Conservation (phyloP, 805 yeast species). For the Diddensiella santjacobensis region DNA sequence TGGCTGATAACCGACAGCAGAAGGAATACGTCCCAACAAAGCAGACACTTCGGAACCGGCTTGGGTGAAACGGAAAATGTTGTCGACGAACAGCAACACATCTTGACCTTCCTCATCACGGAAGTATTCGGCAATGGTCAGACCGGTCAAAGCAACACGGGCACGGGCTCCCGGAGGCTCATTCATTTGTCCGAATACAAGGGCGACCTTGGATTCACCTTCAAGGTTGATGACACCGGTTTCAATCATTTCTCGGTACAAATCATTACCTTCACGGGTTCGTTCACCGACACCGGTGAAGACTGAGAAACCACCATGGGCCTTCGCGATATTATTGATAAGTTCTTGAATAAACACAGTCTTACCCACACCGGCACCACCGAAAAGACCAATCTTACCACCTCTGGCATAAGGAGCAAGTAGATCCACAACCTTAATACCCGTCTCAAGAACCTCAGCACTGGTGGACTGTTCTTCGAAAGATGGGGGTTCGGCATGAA, state of each 20-base stretch:
- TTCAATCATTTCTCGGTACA: constrained; percentile 99
- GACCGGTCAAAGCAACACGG: constrained; percentile 99
- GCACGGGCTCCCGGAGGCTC: constrained; percentile 99
- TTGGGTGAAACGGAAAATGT: constrained; percentile 99
- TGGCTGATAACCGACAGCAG: constrained; percentile 99
- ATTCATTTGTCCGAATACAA: constrained; percentile 99
- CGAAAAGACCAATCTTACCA: constrained; percentile 99
- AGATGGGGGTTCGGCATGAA: constrained; percentile 96
- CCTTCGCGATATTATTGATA: constrained; percentile 99
- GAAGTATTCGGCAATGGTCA: constrained; percentile 99
- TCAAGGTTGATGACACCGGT: constrained; percentile 99
- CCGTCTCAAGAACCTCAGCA: constrained; percentile 98
- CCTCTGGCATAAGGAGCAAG: constrained; percentile 99
- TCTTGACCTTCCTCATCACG: constrained; percentile 99
- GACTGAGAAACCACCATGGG: constrained; percentile 99
- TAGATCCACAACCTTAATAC: constrained; percentile 99
- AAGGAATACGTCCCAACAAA: constrained; percentile 99
- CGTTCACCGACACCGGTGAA: constrained; percentile 99
- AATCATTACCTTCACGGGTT: constrained; percentile 99
- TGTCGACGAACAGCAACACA: constrained; percentile 98
- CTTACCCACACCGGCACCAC: constrained; percentile 99
- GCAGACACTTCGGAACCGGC: constrained; percentile 99
- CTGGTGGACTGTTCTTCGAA: constrained; percentile 96
- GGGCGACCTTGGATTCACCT: constrained; percentile 99
- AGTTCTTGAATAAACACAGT: constrained; percentile 99